phyloP scores from a whole-genome alignment of 73 alveolate genomes.

The Uronychia setigera region DNA sequence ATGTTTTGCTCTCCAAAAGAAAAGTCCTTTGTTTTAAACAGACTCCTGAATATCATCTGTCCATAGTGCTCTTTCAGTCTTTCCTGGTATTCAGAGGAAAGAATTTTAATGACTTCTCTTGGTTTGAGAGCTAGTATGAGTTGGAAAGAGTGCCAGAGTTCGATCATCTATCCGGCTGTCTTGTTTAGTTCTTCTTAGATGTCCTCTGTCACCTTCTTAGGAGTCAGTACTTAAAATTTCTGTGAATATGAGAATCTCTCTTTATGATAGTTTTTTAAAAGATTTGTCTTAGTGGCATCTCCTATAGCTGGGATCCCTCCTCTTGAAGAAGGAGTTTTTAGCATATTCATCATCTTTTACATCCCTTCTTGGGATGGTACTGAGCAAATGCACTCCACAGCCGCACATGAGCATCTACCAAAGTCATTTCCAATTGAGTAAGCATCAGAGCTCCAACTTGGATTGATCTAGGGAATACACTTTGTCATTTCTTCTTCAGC shows the following conservation, averaged over 20 bases:
- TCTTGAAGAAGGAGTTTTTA: not conserved
- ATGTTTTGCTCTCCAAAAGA: slow-evolving; percentile 54
- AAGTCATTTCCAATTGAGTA: too few relatives aligned
- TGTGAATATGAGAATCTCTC: not conserved
- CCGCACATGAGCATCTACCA: too few relatives aligned
- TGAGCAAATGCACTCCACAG: too few relatives aligned
- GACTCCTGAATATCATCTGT: not conserved
- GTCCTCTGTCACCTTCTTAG: not conserved
- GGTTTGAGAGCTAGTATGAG: not conserved
- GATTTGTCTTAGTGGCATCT: not conserved
- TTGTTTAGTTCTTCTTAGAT: not conserved
- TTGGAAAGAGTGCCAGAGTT: not conserved
- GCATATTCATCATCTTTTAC: too few relatives aligned
- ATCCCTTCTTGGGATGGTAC: too few relatives aligned
- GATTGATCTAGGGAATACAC: not conserved
- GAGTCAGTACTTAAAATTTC: not conserved
- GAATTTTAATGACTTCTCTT: not conserved
- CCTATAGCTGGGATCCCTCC: not conserved
- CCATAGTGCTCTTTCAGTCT: not conserved
- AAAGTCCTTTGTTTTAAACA: slow-evolving; percentile 40
- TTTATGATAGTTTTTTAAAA: not conserved
- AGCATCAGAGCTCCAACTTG: too few relatives aligned
- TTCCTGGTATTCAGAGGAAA: not conserved
- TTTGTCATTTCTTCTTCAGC: not conserved
- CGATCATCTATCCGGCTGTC: not conserved